Percentiles rank a stretch among this genome's conserved stretches.
These are phyloP conservation scores for Cyclostephanos invisitatus DNA, from an alignment of 108 stramenopile genomes.

Conservation along the genomic window DNA sequence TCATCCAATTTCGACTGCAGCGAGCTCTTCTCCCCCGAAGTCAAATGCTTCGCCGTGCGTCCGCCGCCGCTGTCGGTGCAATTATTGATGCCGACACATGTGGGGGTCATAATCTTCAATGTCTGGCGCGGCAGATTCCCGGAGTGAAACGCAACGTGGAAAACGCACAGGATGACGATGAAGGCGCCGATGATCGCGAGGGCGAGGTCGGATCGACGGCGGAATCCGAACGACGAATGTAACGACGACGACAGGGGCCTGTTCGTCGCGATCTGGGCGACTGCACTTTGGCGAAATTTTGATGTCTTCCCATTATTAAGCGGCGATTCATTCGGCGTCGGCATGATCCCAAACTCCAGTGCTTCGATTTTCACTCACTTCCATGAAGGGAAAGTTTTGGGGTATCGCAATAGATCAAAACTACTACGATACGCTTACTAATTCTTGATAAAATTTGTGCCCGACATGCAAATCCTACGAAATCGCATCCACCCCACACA, in stretches of 20 bases:
- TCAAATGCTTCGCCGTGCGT: not conserved
- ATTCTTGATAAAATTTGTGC: too few relatives aligned
- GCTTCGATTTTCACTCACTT: too few relatives aligned
- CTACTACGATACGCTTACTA: too few relatives aligned
- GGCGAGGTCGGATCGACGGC: slow-evolving; percentile 17
- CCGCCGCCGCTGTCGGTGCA: too few relatives aligned
- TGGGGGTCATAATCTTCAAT: not conserved
- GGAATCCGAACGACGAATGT: not conserved
- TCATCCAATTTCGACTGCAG: not conserved
- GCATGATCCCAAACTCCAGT: too few relatives aligned
- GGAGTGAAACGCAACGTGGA: slow-evolving; percentile 1
- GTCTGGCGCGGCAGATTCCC: not conserved
- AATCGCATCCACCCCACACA: too few relatives aligned
- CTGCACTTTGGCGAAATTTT: not conserved
- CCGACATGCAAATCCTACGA: too few relatives aligned
- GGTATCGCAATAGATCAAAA: too few relatives aligned
- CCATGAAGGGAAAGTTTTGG: too few relatives aligned
- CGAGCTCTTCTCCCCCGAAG: not conserved
- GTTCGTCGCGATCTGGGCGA: not conserved
- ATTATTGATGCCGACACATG: not conserved
- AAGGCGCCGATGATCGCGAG: slow-evolving; percentile 14
- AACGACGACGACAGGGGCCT: not conserved
- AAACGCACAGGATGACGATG: slow-evolving; percentile 2
- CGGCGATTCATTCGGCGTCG: too few relatives aligned
- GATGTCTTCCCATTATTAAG: not conserved